Evolutionary conservation across 176 grass and related monocot species (phyloP).

Genomic region (Urochloa ruziziensis): DNA sequence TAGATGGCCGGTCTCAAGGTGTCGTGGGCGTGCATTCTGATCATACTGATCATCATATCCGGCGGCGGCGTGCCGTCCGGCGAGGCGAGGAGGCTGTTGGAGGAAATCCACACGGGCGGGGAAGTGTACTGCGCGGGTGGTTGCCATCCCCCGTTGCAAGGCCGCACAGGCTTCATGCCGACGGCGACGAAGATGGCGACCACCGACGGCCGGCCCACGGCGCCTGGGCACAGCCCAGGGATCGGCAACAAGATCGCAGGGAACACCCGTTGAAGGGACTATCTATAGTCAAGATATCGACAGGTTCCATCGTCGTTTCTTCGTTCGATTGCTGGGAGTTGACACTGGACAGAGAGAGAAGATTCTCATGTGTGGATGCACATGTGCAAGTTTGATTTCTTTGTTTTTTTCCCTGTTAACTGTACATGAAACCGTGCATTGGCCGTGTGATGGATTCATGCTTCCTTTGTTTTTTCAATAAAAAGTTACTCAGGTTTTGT

Average conservation of each 20-base stretch:
- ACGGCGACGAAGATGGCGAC: background rate
- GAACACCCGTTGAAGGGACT: constrained; percentile 19
- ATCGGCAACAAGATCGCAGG: constrained; percentile 54
- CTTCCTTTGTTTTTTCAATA: background rate
- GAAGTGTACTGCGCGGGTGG: constrained; percentile 5
- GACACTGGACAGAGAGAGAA: background rate
- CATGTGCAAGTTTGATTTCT: background rate
- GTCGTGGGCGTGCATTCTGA: constrained; percentile 19
- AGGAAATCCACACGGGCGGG: background rate
- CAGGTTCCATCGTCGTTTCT: background rate
- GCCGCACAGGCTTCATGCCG: background rate
- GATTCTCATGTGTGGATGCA: background rate
- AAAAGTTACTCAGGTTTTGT: background rate
- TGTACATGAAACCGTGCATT: background rate
- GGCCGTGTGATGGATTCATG: background rate
- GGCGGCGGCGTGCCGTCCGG: background rate
- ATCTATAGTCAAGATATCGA: background rate
- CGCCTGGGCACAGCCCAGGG: constrained; percentile 64
- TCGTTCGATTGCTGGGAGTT: background rate
- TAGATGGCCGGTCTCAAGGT: constrained; percentile 41
- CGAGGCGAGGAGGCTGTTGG: constrained; percentile 33
- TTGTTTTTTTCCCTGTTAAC: too few species aligned
- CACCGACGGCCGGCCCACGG: constrained; percentile 40
- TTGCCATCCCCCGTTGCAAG: background rate
- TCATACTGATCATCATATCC: constrained; percentile 21